Conservation (phyloP, 148 eudicot genomes). For the Agrostemma githago region DNA sequence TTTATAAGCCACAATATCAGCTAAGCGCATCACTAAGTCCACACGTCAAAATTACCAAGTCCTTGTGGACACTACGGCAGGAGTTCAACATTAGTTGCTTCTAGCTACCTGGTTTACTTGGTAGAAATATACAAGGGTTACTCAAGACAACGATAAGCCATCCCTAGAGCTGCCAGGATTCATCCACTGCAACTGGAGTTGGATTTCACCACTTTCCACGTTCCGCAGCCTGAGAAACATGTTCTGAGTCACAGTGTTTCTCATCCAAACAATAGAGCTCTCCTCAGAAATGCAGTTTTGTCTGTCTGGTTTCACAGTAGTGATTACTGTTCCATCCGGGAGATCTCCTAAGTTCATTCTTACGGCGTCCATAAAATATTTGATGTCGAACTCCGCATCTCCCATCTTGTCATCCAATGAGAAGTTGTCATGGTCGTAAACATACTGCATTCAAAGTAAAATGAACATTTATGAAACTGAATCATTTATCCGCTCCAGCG, state of each 20-base stretch:
- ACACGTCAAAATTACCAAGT: neutral
- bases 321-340: conserved; percentile 30
- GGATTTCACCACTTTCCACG: conserved; percentile 34
- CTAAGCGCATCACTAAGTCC: too few relatives aligned
- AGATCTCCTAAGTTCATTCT: conserved; percentile 20
- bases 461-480: neutral
- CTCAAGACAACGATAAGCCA: neutral
- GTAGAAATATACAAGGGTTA: neutral
- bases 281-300: conserved; percentile 37
- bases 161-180: conserved; percentile 15
- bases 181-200: conserved; percentile 31
- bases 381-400: conserved; percentile 32
- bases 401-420: conserved; percentile 41
- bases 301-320: conserved; percentile 21
- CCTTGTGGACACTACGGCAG: neutral
- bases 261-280: conserved; percentile 30
- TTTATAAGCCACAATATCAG: neutral
- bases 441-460: conserved; percentile 19
- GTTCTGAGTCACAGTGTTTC: conserved; percentile 30
- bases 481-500: too few relatives aligned
- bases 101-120: neutral
- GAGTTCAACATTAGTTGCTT: neutral
- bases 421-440: conserved; percentile 35
- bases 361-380: conserved; percentile 26
- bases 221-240: conserved; percentile 36